Conservation (phyloP, 768 basidiomycete genomes). For the Baorangia bicolor region DNA sequence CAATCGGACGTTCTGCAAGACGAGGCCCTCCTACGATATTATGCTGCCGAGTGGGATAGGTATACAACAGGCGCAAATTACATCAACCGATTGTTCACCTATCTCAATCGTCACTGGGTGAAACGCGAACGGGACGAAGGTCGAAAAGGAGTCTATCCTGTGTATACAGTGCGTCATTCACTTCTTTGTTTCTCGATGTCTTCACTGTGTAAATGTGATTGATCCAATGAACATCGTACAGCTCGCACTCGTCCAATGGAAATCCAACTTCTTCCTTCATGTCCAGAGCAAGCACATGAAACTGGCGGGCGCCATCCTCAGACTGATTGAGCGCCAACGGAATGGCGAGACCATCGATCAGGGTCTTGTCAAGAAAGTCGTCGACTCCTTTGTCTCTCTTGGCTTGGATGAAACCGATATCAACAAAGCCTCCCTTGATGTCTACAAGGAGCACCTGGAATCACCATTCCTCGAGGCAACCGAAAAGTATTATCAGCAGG, state of each 20-base stretch:
- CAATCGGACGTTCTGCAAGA: slow-evolving; percentile 78
- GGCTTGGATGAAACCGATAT: slow-evolving; percentile 91
- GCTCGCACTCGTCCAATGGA: slow-evolving; percentile 98
- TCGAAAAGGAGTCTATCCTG: slow-evolving; percentile 88
- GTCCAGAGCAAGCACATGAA: slow-evolving; percentile 82
- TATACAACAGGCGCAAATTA: slow-evolving; percentile 98
- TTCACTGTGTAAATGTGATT: neutral
- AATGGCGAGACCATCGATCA: slow-evolving; percentile 95
- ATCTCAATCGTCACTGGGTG: slow-evolving; percentile 99
- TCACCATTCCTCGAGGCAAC: slow-evolving; percentile 85
- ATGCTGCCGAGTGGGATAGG: slow-evolving; percentile 90
- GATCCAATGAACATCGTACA: slow-evolving; percentile 23
- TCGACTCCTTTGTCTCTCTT: slow-evolving; percentile 93
- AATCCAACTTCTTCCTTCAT: slow-evolving; percentile 81
- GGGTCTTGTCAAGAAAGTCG: slow-evolving; percentile 88
- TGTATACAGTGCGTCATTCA: slow-evolving; percentile 77
- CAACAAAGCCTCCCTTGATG: slow-evolving; percentile 89
- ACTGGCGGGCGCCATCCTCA: slow-evolving; percentile 82
- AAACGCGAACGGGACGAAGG: slow-evolving; percentile 98
- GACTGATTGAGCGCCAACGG: slow-evolving; percentile 89
- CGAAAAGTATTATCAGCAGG: slow-evolving; percentile 87
- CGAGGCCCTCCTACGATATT: slow-evolving; percentile 85
- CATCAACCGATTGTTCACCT: slow-evolving; percentile 95
- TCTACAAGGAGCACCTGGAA: slow-evolving; percentile 92
- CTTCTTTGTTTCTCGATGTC: neutral